Evolutionary conservation across 768 basidiomycete genomes (phyloP).

Genomic region (Inosperma sp.): DNA sequence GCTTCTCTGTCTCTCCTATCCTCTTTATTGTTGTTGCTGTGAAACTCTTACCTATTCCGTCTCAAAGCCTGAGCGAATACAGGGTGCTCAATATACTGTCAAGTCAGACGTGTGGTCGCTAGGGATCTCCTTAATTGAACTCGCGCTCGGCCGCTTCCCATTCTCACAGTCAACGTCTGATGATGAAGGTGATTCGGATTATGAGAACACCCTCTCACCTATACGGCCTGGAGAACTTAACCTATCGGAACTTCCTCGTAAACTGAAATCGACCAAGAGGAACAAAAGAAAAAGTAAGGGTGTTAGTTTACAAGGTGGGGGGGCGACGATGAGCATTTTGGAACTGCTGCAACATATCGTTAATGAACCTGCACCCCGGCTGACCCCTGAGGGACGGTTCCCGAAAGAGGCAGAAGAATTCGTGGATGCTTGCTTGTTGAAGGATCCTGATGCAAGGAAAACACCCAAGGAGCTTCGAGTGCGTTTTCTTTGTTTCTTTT

Average conservation of each 20-base stretch:
- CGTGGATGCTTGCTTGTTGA: conserved; percentile 84
- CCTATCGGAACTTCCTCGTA: conserved; percentile 37
- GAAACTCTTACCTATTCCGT: not conserved
- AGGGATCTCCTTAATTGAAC: conserved; percentile 94
- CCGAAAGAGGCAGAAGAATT: conserved; percentile 76
- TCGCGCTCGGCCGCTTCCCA: conserved; percentile 95
- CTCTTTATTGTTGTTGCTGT: conserved; percentile 2
- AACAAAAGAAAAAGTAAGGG: conserved; percentile 88
- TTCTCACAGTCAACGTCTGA: conserved; percentile 80
- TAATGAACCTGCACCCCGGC: conserved; percentile 91
- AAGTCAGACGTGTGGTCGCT: conserved; percentile 99
- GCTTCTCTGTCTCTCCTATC: conserved; percentile 3
- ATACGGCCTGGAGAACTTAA: conserved; percentile 53
- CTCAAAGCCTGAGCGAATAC: conserved; percentile 93
- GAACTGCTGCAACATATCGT: conserved; percentile 98
- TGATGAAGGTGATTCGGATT: conserved; percentile 54
- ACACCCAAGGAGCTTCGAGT: conserved; percentile 88
- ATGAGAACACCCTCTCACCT: conserved; percentile 67
- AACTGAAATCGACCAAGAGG: conserved; percentile 51
- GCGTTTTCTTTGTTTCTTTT: conserved; percentile 26
- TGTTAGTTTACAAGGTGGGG: conserved; percentile 88
- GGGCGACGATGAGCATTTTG: conserved; percentile 97
- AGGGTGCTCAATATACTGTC: conserved; percentile 96
- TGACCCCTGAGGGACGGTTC: conserved; percentile 69
- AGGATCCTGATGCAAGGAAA: conserved; percentile 79